Evolutionary conservation across 2,329 filamentous ascomycete genomes (phyloP), one percentile per base, ranked within the genome.

Genomic region (Penicillium sp.): DNA sequence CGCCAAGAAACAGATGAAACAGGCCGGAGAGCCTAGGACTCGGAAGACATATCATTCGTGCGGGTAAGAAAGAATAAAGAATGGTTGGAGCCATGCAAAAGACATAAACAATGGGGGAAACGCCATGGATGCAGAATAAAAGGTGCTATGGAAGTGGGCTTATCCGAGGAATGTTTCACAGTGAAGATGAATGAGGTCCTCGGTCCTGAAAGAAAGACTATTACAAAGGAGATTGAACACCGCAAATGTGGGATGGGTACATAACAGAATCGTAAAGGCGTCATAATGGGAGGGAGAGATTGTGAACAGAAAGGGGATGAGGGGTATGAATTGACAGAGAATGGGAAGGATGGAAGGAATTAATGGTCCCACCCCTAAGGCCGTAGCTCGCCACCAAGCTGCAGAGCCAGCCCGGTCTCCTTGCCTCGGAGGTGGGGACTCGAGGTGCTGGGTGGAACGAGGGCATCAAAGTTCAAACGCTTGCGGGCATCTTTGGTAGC

Each of bases 381-480:
- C 49, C 84, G 79, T 43, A 90, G 79, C 71, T 89, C 86, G 55
- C 87, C 87, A 22, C 88, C 88, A 14, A 90, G 80, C 68, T 89
- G 86, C 80, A 90, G 83, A 37, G 85, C 83, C n/a, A 88, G 76
- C 7, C 85, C 85, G 14, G 76, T 79, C 64, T 78, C 80, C 68
- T 82, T 84, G 16, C 68, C 71, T 37, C 70, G 73, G 49, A 66
- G 65, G 10, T 69, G 76, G 62, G 69, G 82, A 63, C 78, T 83
- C 26, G 81, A 80, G 38, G 76, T 75, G 48, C 78, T 80, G 0
- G 86, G 85, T 37, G 85, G 85, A 58, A 84, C 76, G n/a, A 90
- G 82, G 57, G 87, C 87, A 72, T 96, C 93, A 77, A 96, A 96
- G 57, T 93, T 96, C 61, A 97, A 82, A 64, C 88, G 84, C 73